A percentile compares a stretch with the other conserved stretches of the same genome.
phyloP scores from a whole-genome alignment of 768 basidiomycete genomes.

The Tricholoma hemisulphureum region DNA sequence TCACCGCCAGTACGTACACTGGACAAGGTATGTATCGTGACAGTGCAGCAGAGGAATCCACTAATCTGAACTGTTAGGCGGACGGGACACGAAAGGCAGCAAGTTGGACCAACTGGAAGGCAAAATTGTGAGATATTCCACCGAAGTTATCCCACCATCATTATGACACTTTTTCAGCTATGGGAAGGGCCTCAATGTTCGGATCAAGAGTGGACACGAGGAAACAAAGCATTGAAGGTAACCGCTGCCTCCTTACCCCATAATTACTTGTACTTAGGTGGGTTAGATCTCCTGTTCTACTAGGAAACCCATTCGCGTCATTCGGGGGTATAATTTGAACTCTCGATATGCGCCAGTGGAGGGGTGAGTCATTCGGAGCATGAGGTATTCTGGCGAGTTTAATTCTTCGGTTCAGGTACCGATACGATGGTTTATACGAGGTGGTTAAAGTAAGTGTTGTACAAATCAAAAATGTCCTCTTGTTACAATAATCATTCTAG shows the following conservation, averaged over 20 bases:
- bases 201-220: conserved; percentile 22
- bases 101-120: conserved; percentile 11
- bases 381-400: background rate
- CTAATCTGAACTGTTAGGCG: conserved; percentile 10
- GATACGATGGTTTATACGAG: conserved; percentile 27
- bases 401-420: conserved; percentile 14
- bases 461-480: background rate
- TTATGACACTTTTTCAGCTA: background rate
- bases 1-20: conserved; percentile 17
- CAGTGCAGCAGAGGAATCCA: background rate
- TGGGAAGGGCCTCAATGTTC: conserved; percentile 37
- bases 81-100: conserved; percentile 10
- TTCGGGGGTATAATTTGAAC: conserved; percentile 28
- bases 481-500: conserved; percentile 3
- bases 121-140: conserved; percentile 13
- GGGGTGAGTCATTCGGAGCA: conserved; percentile 17
- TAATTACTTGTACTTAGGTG: background rate
- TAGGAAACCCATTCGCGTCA: conserved; percentile 34
- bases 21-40: conserved; percentile 16
- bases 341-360: conserved; percentile 21
- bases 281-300: conserved; percentile 28
- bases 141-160: background rate
- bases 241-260: background rate
- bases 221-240: conserved; percentile 23
- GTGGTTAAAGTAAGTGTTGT: conserved; percentile 13